Evolutionary conservation across 2,329 filamentous ascomycete species (phyloP), one percentile per base, ranked within the genome.

Genomic region (Penicillium sp.): DNA sequence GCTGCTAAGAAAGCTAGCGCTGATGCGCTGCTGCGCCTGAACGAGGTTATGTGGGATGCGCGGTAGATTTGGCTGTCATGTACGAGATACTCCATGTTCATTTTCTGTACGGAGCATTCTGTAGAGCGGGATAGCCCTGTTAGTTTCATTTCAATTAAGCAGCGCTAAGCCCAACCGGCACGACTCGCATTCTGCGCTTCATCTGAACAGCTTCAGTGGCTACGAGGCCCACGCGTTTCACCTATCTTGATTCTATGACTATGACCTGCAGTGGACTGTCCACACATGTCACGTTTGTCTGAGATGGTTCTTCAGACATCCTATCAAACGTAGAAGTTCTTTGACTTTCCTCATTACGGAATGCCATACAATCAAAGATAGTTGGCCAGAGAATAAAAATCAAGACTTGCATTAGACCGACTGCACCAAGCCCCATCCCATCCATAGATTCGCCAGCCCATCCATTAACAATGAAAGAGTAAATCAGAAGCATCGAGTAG

Each of bases 1-100:
- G 65, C 68, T 39, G 70, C 71, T 20, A 72, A 72, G 59, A 72
- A 71, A 49, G 69, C 65, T 16, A 71, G 68, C 49, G 69, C 66
- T 9, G 72, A 74, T 59, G 67, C 70, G 10, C 56, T 74, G 48
- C 54, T 74, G 47, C 63, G 63, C 40, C 56, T 75, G 57, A 73
- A 70, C 44, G 72, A 74, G 59, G 59, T 73, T 34, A 74, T 75
- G 71, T 74, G 72, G 72, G 72, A 74, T 65, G 68, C 67, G 28
- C 64, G 59, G 41, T 67, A 59, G 54, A 42, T 24, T 14, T 24
- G 14, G 34, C 4, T 20, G 18, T 23, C 35, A 23, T 24, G 20
- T 24, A 8, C 11, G 18, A 23, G 14, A 20, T 37, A 37, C 22
- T 37, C 24, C 11, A 22, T 18, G 3, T 24, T 23, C 18, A 24